These are phyloP conservation scores for Bryoglossum gracile DNA, from an alignment of 495 filamentous ascomycete species.

Conservation along the genomic window DNA sequence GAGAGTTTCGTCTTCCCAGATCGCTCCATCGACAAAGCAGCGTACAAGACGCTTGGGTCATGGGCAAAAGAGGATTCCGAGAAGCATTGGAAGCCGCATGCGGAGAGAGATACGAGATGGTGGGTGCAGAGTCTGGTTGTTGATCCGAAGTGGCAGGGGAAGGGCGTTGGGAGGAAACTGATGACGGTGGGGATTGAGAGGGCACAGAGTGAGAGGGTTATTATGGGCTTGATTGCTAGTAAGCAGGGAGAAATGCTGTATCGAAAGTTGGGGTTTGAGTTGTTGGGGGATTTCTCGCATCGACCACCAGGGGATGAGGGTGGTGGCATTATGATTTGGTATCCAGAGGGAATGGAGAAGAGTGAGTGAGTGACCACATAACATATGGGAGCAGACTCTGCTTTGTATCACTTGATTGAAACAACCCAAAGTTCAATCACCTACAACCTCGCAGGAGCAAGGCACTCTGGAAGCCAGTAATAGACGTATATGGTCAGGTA, in stretches of 20 bases:
- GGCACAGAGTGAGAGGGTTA: constrained; percentile 11
- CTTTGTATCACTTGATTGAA: too few species aligned
- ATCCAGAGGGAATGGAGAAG: constrained; percentile 8
- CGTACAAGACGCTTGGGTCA: not conserved
- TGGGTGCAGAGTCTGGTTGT: constrained; percentile 11
- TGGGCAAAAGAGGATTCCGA: constrained; percentile 3
- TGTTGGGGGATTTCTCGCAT: constrained; percentile 15
- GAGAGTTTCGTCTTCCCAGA: not conserved
- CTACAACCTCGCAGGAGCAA: too few species aligned
- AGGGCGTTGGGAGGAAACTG: constrained; percentile 10
- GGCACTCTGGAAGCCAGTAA: too few species aligned
- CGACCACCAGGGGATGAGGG: not conserved
- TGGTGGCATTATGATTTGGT: constrained; percentile 17
- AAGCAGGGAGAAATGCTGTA: constrained; percentile 11
- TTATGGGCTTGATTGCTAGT: constrained; percentile 10
- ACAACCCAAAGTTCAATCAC: too few species aligned
- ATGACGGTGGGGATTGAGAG: constrained; percentile 2
- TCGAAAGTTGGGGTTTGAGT: constrained; percentile 14
- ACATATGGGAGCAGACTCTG: too few species aligned
- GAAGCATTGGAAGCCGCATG: constrained; percentile 10
- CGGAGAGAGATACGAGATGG: constrained; percentile 11
- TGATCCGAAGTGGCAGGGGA: constrained; percentile 6
- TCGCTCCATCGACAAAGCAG: not conserved
- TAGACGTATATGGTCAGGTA: too few species aligned
- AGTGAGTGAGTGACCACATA: too few species aligned